Evolutionary conservation across 2,329 filamentous ascomycete species (phyloP).

Genomic region (Alternaria sp.): DNA sequence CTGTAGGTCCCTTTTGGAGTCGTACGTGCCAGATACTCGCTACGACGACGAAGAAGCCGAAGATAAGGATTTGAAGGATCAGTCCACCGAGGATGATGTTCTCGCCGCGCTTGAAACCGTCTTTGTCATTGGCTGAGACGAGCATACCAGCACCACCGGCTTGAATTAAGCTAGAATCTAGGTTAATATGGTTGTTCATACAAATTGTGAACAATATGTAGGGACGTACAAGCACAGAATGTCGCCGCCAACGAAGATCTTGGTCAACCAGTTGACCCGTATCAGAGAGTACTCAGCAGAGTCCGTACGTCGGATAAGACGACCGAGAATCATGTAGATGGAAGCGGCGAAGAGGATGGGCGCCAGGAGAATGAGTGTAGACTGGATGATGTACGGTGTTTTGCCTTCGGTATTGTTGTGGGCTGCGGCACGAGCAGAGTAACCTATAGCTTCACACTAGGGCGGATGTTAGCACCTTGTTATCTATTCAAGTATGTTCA

Average conservation of each 20-base stretch:
- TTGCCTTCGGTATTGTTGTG: slow-evolving; percentile 41
- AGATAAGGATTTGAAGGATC: slow-evolving; percentile 65
- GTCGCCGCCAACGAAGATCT: slow-evolving; percentile 64
- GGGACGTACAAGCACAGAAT: slow-evolving; percentile 57
- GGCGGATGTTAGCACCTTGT: slow-evolving; percentile 1
- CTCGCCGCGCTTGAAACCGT: slow-evolving; percentile 52
- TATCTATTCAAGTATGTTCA: slow-evolving; percentile 1
- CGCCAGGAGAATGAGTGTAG: slow-evolving; percentile 44
- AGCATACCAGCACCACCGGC: slow-evolving; percentile 58
- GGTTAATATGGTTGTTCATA: not conserved
- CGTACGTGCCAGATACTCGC: slow-evolving; percentile 60
- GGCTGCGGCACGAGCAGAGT: slow-evolving; percentile 49
- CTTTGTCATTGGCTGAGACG: slow-evolving; percentile 31
- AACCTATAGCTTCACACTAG: slow-evolving; percentile 53
- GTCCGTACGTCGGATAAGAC: slow-evolving; percentile 53
- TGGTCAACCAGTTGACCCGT: slow-evolving; percentile 58
- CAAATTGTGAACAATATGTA: not conserved
- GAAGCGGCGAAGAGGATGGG: slow-evolving; percentile 58
- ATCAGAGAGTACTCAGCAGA: slow-evolving; percentile 56
- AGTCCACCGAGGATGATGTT: slow-evolving; percentile 66
- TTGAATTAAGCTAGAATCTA: slow-evolving; percentile 52
- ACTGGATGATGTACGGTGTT: slow-evolving; percentile 51
- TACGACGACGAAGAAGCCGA: slow-evolving; percentile 63
- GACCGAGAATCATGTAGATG: slow-evolving; percentile 58
- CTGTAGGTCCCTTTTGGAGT: slow-evolving; percentile 46